phyloP scores from a whole-genome alignment of 768 basidiomycete genomes.

The Lactifluus piperatus region DNA sequence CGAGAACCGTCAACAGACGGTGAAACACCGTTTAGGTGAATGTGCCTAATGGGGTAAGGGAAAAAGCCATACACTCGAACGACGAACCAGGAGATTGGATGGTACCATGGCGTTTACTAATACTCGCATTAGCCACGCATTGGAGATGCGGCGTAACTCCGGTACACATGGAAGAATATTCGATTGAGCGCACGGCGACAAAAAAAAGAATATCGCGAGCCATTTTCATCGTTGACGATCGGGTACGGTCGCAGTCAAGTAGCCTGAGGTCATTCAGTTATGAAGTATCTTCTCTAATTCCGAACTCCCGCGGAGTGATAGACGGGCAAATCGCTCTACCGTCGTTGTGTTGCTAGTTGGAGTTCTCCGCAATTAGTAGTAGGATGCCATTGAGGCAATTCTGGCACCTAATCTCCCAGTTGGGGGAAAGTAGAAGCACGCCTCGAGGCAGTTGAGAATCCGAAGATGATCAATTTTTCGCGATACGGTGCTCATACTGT shows the following conservation, averaged over 20 bases:
- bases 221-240: neutral
- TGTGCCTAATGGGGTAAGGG: neutral
- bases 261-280: too few relatives aligned
- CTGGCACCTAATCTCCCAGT: neutral
- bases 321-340: neutral
- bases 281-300: too few relatives aligned
- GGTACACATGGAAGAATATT: neutral
- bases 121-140: neutral
- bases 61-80: neutral
- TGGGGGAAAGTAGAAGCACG: neutral
- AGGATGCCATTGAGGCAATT: neutral
- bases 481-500: neutral
- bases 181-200: neutral
- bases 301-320: too few relatives aligned
- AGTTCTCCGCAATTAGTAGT: neutral
- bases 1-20: neutral
- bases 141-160: neutral
- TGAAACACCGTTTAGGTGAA: neutral
- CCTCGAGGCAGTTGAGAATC: constrained; percentile 1
- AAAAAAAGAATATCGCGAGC: neutral
- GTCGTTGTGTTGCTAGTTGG: neutral
- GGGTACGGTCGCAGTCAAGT: neutral
- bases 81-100: neutral
- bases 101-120: neutral
- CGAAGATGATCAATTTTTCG: neutral